Evolutionary conservation across 2,329 filamentous ascomycete genomes (phyloP), one percentile per base, ranked within the genome.

Genomic region (Pseudogymnoascus destructans): DNA sequence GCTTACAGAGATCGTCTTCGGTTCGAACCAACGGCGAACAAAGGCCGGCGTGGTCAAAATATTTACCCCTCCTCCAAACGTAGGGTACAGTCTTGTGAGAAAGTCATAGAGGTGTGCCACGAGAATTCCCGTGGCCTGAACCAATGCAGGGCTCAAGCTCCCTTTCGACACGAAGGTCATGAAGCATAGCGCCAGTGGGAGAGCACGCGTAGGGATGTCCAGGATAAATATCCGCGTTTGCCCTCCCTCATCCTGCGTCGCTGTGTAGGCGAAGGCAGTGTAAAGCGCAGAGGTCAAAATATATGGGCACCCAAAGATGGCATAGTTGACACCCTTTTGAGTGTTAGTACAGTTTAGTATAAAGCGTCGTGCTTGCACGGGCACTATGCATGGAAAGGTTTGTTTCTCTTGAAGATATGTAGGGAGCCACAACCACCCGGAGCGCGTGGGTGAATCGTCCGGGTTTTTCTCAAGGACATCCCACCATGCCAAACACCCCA

Each of bases 81-180:
- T 82, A 4, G 93, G 93, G 77, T 90, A 97, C 40, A 96, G 78
- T 55, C 88, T 81, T 1, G 87, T 89, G 55, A 96, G 71, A 68
- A 97, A 98, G 69, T 97, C 88, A 72, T 89, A 95, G 17, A 93
- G 67, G 70, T 98, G 93, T 3, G 91, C 91, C 10, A 91, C 88
- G 42, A 95, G 63, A 9, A 98, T 77, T n/a, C 93, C 93, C 32
- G 81, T 87, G 3, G 82, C 71, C 67, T 95, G 84, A 3, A 84
- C 66, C 59, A 87, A 68, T 9, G 87, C 78, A 33, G 77, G 76
- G 7, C 27, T 21, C 23, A 38, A 11, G 8, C 13, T 15, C 9
- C 85, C 84, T 4, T 73, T 76, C 68, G 87, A 80, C 57, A 97
- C 74, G 19, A 95, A 77, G 9, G 85, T 86, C 66, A 89, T 74